Percentiles rank a stretch among this genome's conserved stretches.
phyloP scores from a whole-genome alignment of 495 filamentous ascomycete genomes.

The Clavariopsis aquatica region DNA sequence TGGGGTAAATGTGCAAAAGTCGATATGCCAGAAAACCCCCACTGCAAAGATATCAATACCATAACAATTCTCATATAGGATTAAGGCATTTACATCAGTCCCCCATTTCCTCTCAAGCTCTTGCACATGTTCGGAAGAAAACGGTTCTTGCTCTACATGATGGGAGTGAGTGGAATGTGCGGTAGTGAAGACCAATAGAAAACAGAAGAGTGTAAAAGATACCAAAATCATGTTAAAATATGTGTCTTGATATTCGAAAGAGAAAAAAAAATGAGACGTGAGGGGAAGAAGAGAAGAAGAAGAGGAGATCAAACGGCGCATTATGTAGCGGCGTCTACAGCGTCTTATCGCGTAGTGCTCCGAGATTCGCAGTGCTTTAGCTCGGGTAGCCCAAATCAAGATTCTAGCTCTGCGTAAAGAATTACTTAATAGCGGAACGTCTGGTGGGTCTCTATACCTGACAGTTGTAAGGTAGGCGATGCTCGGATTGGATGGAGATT shows the following conservation, averaged over 20 bases:
- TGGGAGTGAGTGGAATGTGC: slow-evolving; percentile 26
- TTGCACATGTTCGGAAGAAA: slow-evolving; percentile 38
- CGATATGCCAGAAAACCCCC: slow-evolving; percentile 74
- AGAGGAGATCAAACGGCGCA: slow-evolving; percentile 19
- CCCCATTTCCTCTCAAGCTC: slow-evolving; percentile 60
- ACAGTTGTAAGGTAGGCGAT: neutral
- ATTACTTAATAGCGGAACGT: neutral
- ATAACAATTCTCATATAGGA: neutral
- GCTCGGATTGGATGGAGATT: neutral
- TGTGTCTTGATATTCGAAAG: no score
- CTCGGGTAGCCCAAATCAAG: neutral
- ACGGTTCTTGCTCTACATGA: slow-evolving; percentile 24
- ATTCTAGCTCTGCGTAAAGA: neutral
- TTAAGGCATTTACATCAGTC: slow-evolving; percentile 47
- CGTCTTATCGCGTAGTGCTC: slow-evolving; percentile 26
- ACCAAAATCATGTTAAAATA: slow-evolving; percentile 11
- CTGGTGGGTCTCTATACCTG: neutral
- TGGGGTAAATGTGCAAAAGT: slow-evolving; percentile 79
- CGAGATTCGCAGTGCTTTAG: neutral
- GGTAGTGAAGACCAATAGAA: slow-evolving; percentile 1
- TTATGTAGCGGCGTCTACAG: slow-evolving; percentile 37
- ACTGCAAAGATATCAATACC: slow-evolving; percentile 49
- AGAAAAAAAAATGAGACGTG: slow-evolving; percentile 2
- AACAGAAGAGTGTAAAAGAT: neutral
- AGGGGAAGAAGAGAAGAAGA: neutral